Conservation (phyloP, 1,284 basidiomycete species). For the Heterobasidion annosum region DNA sequence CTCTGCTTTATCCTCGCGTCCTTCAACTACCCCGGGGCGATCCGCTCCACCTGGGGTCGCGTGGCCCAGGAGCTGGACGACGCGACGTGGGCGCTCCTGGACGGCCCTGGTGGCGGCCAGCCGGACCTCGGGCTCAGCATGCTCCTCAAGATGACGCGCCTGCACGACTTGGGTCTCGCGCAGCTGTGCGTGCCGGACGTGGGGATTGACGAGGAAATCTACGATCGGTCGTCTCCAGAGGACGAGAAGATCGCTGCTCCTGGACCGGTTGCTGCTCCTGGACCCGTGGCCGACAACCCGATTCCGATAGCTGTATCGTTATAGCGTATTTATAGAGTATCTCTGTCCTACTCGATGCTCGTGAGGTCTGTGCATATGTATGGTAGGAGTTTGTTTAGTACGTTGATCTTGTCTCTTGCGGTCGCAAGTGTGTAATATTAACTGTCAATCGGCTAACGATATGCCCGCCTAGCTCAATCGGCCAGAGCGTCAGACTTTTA, state of each 20-base stretch:
- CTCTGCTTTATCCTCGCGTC: conserved; percentile 68
- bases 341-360: no score
- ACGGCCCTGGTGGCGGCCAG: conserved; percentile 20
- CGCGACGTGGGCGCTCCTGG: conserved; percentile 51
- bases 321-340: no score
- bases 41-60: conserved; percentile 61
- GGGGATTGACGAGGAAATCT: conserved; percentile 11
- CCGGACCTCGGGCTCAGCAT: conserved; percentile 45
- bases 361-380: no score
- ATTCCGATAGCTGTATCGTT: no score
- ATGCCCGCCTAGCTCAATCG: conserved; percentile 79
- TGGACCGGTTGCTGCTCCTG: no score
- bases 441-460: no score
- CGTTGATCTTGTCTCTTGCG: no score
- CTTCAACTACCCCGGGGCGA: conserved; percentile 53
- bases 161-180: conserved; percentile 65
- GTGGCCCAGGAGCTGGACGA: conserved; percentile 61
- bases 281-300: no score
- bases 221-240: background rate
- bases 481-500: conserved; percentile 78
- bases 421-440: no score
- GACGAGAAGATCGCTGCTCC: no score
- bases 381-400: no score
- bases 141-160: conserved; percentile 66
- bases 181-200: conserved; percentile 50